Conservation (phyloP, 1,139 yeast species). For the Pneumocystis oryctolagi region DNA sequence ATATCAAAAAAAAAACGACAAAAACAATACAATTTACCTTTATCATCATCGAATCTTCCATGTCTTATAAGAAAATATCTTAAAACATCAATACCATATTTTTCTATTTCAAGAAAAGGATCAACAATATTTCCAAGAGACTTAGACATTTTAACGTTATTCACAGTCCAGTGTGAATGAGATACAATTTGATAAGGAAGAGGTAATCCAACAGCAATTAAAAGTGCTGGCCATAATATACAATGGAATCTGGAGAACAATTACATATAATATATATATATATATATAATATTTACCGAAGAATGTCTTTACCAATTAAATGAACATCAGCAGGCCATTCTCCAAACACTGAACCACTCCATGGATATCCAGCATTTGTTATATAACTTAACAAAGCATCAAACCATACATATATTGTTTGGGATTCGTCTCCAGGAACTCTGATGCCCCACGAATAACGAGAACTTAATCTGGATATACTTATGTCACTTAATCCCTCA, state of each 20-base stretch:
- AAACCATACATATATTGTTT: conserved; percentile 88
- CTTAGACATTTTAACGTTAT: conserved; percentile 86
- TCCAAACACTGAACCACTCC: conserved; percentile 1
- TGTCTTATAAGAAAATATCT: conserved; percentile 12
- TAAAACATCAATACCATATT: conserved; percentile 29
- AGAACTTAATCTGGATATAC: conserved; percentile 67
- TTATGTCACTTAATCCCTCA: conserved; percentile 45
- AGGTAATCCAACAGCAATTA: conserved; percentile 64
- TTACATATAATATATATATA: not conserved
- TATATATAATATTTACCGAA: conserved; percentile 20
- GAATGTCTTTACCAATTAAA: conserved; percentile 81
- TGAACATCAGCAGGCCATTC: conserved; percentile 57
- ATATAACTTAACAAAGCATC: conserved; percentile 83
- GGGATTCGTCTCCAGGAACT: conserved; percentile 68
- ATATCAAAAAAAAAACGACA: not conserved
- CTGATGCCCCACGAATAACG: conserved; percentile 80
- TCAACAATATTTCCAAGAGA: conserved; percentile 92
- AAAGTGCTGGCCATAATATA: conserved; percentile 85
- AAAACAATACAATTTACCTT: not conserved
- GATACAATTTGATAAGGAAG: conserved; percentile 65
- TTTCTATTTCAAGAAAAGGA: conserved; percentile 55
- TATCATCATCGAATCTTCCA: conserved; percentile 11
- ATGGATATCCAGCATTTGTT: conserved; percentile 57
- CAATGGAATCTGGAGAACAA: conserved; percentile 68
- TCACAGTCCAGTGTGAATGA: conserved; percentile 89